These are phyloP conservation scores for Alternaria sp. DNA, from an alignment of 2,329 filamentous ascomycete species.

Conservation along the genomic window DNA sequence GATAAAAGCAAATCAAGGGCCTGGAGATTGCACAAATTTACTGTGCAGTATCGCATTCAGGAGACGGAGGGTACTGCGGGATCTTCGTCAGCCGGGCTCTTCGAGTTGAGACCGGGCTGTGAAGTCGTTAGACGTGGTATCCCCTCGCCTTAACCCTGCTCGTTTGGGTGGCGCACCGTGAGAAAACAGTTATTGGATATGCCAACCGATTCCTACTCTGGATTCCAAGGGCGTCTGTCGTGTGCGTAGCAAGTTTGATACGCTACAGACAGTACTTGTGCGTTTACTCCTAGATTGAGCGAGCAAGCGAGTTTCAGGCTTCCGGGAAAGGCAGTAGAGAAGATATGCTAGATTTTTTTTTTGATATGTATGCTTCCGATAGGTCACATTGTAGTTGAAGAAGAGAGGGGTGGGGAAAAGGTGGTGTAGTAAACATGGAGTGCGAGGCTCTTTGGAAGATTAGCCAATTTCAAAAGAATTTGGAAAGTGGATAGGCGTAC, in stretches of 20 bases:
- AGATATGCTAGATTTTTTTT: not conserved
- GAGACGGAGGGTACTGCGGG: not conserved
- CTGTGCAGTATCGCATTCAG: not conserved
- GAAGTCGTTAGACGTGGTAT: not conserved
- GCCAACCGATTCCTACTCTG: not conserved
- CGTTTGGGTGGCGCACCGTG: not conserved
- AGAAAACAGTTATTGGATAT: no score
- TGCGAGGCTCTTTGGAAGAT: no score
- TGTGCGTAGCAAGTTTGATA: not conserved
- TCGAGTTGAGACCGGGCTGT: not conserved
- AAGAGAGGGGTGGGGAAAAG: no score
- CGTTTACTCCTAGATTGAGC: not conserved
- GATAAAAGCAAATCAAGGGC: not conserved
- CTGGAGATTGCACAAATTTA: no score
- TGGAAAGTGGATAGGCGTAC: no score
- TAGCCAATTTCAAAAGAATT: no score
- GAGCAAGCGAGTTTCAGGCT: no score
- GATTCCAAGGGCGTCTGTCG: not conserved
- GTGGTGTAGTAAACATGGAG: no score
- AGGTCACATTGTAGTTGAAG: no score
- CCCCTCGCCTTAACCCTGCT: not conserved
- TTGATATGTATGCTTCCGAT: no score
- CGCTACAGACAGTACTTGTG: not conserved
- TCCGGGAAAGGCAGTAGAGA: no score
- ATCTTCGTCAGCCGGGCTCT: not conserved